Evolutionary conservation across 116 monocot species (phyloP), one percentile per base, ranked within the genome.

Genomic region (Thalassia testudinum): DNA sequence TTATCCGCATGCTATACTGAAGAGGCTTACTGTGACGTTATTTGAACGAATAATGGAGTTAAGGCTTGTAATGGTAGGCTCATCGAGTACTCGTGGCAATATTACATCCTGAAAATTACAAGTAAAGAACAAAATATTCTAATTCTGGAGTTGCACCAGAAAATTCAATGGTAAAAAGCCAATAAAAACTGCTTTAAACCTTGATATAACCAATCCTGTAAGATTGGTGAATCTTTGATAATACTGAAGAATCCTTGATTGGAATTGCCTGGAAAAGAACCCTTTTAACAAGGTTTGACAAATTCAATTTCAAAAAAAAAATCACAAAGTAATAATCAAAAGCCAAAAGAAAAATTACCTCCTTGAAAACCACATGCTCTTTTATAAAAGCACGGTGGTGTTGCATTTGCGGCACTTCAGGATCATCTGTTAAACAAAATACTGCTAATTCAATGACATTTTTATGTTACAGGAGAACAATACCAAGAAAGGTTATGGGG

Each of bases 191-290:
- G 21, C 21, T 19, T 18, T 72, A 63, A 26, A 97, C 95, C 95
- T 89, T 97, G 48, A 97, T 68, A 73, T 97, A 89, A 66, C 81
- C 77, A 63, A 97, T 63, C 67, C 85, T 78, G 34, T 89, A 97
- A 1, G 85, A 72, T 61, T 85, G 95, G 59, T 97, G 95, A 58
- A 97, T 85, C 76, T 72, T 97, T 25, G 89, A 76, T 34, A 85
- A 59, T 59, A 85, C 70, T 57, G 58, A 38, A 50, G 77, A 48
- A 57, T 81, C 82, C 72, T 81, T 79, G 54, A 97, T 88, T 43
- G 78, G 81, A 53, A 97, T 89, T 21, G 77, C 85, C 95, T 97
- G 59, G 43, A 61, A 67, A n/a, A 68, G 49, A 58, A 61, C 30
- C 6, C 10, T 10, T 10, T n/a, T n/a, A n/a, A n/a, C n/a, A n/a